A percentile compares a stretch with the other conserved stretches of the same genome.
These are phyloP conservation scores for Bocquillonia castaneifolia DNA, from an alignment of 441 rosid species.

Conservation along the genomic window DNA sequence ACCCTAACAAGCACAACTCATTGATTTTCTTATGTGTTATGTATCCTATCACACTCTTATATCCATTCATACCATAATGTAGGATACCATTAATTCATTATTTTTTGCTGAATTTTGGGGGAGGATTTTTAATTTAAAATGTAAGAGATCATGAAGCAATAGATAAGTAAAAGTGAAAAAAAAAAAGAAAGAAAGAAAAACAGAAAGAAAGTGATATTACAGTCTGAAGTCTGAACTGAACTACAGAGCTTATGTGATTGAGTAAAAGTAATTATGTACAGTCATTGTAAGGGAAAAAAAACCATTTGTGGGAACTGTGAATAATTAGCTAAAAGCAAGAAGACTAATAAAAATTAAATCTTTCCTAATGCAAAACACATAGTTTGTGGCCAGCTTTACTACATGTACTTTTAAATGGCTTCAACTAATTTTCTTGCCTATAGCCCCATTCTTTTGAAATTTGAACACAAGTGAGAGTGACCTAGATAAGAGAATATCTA, in stretches of 20 bases:
- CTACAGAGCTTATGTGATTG: background rate
- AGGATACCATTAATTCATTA: too few species aligned
- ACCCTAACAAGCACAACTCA: too few species aligned
- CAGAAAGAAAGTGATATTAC: too few species aligned
- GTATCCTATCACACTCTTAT: too few species aligned
- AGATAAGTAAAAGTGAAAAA: background rate
- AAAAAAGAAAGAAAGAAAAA: background rate
- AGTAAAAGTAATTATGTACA: background rate
- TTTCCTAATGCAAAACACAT: too few species aligned
- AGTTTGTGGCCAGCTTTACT: too few species aligned
- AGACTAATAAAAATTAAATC: too few species aligned
- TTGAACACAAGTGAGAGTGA: conserved; percentile 14
- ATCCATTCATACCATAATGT: too few species aligned
- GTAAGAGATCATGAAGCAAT: background rate
- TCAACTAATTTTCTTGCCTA: background rate
- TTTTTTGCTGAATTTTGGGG: background rate
- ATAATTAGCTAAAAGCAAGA: too few species aligned
- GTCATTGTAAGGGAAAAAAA: background rate
- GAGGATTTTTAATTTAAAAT: background rate
- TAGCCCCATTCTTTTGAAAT: conserved; percentile 9
- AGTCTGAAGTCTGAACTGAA: background rate
- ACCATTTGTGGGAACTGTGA: background rate
- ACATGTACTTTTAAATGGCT: background rate
- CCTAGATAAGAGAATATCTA: conserved; percentile 14
- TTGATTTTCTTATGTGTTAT: too few species aligned